These are phyloP conservation scores for Closterium sp. DNA, from an alignment of 139 green algal species.

Conservation along the genomic window DNA sequence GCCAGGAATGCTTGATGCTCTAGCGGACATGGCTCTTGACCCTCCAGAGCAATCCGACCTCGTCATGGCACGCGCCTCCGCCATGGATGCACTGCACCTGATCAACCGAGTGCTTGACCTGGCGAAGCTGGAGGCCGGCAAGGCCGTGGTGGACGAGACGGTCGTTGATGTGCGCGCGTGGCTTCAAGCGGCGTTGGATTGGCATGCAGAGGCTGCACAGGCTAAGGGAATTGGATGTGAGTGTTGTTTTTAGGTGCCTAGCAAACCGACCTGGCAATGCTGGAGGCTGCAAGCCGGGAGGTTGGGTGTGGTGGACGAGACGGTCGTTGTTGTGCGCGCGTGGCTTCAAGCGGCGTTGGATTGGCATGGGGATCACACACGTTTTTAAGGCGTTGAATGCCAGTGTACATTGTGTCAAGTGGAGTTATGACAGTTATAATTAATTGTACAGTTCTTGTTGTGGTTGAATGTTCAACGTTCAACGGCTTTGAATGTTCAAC, in stretches of 20 bases:
- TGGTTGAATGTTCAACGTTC: too few species aligned
- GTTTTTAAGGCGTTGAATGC: too few species aligned
- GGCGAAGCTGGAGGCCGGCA: neutral
- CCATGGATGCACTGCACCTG: neutral
- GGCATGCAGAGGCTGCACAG: neutral
- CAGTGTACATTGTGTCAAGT: too few species aligned
- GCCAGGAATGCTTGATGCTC: neutral
- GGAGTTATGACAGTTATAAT: too few species aligned
- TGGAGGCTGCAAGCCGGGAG: too few species aligned
- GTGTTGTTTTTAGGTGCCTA: neutral
- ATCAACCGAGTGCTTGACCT: neutral
- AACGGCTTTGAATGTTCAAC: too few species aligned
- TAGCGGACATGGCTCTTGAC: neutral
- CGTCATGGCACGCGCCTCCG: neutral
- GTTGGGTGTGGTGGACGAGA: neutral
- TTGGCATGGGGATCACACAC: too few species aligned
- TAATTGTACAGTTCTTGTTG: too few species aligned
- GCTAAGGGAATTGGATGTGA: neutral
- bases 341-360: too few species aligned
- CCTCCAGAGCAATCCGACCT: neutral
- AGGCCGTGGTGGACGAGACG: neutral
- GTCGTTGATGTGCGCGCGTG: neutral
- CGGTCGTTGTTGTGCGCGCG: too few species aligned
- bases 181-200: neutral
- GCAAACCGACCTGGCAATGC: too few species aligned